Percentiles rank a stretch among this genome's conserved stretches.
These are phyloP conservation scores for Skeletonema tropicum DNA, from an alignment of 108 stramenopile genomes.

Conservation along the genomic window DNA sequence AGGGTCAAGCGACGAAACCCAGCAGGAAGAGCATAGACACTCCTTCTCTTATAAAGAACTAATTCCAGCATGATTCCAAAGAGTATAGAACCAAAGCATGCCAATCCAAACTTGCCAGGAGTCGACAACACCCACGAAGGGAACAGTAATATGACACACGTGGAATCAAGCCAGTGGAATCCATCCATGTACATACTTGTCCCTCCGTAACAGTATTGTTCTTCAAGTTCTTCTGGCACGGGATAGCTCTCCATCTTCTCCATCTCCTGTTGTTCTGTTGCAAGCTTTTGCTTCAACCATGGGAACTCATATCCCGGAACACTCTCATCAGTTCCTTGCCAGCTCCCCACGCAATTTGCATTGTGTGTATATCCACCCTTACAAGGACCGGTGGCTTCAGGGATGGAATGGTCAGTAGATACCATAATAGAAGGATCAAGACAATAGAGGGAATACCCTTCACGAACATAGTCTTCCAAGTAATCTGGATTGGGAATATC, in stretches of 20 bases:
- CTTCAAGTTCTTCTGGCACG: slow-evolving; percentile 20
- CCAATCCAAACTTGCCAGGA: slow-evolving; percentile 54
- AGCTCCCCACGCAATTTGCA: slow-evolving; percentile 62
- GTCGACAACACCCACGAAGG: slow-evolving; percentile 64
- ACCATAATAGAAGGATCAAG: slow-evolving; percentile 65
- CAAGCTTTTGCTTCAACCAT: background rate
- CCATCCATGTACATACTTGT: slow-evolving; percentile 91
- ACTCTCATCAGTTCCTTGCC: slow-evolving; percentile 57
- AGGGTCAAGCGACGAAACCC: slow-evolving; percentile 49
- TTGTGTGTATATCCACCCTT: slow-evolving; percentile 53
- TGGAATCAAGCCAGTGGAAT: slow-evolving; percentile 67
- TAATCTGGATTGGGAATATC: slow-evolving; percentile 66
- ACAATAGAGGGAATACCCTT: slow-evolving; percentile 78
- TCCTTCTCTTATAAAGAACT: slow-evolving; percentile 58
- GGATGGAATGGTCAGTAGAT: slow-evolving; percentile 43
- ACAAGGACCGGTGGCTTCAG: slow-evolving; percentile 61
- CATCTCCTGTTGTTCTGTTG: background rate
- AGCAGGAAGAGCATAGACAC: slow-evolving; percentile 39
- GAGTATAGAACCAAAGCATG: slow-evolving; percentile 61
- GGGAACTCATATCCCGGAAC: slow-evolving; percentile 36
- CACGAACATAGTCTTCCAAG: slow-evolving; percentile 51
- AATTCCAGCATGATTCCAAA: slow-evolving; percentile 66
- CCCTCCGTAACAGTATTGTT: slow-evolving; percentile 73
- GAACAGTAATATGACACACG: slow-evolving; percentile 84
- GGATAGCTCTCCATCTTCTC: background rate